A percentile compares a stretch with the other conserved stretches of the same genome.
Evolutionary conservation across 2,329 filamentous ascomycete genomes (phyloP).

Genomic region (Endocalyx cinctus): DNA sequence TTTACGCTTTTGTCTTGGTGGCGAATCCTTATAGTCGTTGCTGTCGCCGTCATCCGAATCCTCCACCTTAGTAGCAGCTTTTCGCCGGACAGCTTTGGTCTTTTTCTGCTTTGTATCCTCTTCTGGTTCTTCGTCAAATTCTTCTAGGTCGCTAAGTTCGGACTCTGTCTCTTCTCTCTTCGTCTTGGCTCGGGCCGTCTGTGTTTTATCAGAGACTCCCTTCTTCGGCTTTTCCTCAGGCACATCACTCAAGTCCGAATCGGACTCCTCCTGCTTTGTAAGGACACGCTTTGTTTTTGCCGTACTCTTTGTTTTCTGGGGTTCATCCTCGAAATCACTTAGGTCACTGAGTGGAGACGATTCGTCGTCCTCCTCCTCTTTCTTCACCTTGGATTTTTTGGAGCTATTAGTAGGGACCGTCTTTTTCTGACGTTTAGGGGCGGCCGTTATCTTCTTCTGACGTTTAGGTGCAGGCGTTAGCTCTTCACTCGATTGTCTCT

Average conservation of each 20-base stretch:
- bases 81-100: slow-evolving; percentile 17
- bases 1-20: slow-evolving; percentile 20
- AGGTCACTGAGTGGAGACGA: slow-evolving; percentile 22
- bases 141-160: slow-evolving; percentile 18
- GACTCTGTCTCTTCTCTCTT: slow-evolving; percentile 18
- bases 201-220: neutral
- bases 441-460: neutral
- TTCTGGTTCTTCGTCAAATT: slow-evolving; percentile 18
- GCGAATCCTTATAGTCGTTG: slow-evolving; percentile 15
- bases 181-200: neutral
- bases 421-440: slow-evolving; percentile 1
- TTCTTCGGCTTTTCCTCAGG: slow-evolving; percentile 1
- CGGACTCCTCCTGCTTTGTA: slow-evolving; percentile 24
- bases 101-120: slow-evolving; percentile 16
- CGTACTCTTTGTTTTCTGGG: slow-evolving; percentile 30
- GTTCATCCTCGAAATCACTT: slow-evolving; percentile 9
- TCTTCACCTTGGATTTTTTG: slow-evolving; percentile 8
- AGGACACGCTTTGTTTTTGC: slow-evolving; percentile 24
- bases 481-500: slow-evolving; percentile 21
- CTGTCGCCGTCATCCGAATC: slow-evolving; percentile 27
- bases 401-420: slow-evolving; percentile 1
- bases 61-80: slow-evolving; percentile 22
- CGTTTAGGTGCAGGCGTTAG: neutral
- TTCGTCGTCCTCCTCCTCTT: slow-evolving; percentile 22
- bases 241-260: slow-evolving; percentile 16